Evolutionary conservation across 768 basidiomycete genomes (phyloP), one percentile per base, ranked within the genome.

Genomic region (Tylopilus felleus): DNA sequence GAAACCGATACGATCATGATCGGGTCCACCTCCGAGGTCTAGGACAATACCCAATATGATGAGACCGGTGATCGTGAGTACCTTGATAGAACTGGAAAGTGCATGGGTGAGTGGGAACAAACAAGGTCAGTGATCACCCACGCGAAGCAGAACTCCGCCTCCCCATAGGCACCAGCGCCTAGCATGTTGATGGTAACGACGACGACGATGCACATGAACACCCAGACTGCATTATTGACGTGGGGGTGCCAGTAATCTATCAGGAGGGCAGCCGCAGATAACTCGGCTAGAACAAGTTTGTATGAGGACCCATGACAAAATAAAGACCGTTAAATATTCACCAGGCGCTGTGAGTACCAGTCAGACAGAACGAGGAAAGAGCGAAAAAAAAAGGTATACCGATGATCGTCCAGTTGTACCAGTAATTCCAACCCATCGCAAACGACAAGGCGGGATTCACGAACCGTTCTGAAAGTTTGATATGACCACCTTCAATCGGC

Each of bases 121-220:
- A 17, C 1, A 12, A 25, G 16, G 9, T 14, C 3, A 10, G 6
- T 17, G n/a, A 46, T 7, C 14, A 65, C 65, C 10, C 57, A 86
- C 77, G 90, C 90, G 66, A 94, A 94, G 46, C 84, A 76, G 65
- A 95, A 95, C 70, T 94, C 93, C 8, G 83, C 83, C 70, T 93
- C 90, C 33, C 90, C 88, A 62, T 92, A 92, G 27, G 81, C 88
- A 58, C 83, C 85, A 41, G 88, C 85, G 45, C 88, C 90, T 7
- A 83, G 70, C 75, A 88, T 65, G 65, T 92, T 92, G 70, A 92
- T 93, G 27, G 73, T 74, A 40, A 95, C 67, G 39, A 89, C 85
- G 25, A 96, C 84, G 36, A 88, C 62, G 63, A 94, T 72, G 50
- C 84, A 90, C 35, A 97, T 77, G 0, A 82, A 71, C 39, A 97